A percentile compares a stretch with the other conserved stretches of the same genome.
These are phyloP conservation scores for Bruguiera gymnorhiza DNA, from an alignment of 345 rosid genomes.

Conservation along the genomic window DNA sequence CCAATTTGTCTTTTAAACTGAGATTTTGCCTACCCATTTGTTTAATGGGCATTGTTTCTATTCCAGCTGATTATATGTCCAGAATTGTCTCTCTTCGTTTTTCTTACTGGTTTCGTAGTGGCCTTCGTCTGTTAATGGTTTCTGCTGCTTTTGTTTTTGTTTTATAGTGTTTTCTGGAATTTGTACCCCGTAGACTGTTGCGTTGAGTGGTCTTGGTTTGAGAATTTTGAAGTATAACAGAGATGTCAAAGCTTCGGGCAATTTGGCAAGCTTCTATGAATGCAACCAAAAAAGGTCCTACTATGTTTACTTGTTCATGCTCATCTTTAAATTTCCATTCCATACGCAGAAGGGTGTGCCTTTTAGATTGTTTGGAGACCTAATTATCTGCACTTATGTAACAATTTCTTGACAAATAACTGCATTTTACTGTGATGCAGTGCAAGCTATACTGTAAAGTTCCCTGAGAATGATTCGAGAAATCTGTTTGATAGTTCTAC, in stretches of 20 bases:
- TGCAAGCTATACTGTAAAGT: not conserved
- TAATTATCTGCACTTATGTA: too few relatives aligned
- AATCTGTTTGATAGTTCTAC: not conserved
- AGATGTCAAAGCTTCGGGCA: conserved; percentile 73
- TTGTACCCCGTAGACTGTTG: too few relatives aligned
- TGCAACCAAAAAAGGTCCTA: conserved; percentile 80
- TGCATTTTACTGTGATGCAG: not conserved
- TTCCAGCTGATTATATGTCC: too few relatives aligned
- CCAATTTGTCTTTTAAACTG: not conserved
- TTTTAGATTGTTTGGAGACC: too few relatives aligned
- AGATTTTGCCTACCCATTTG: not conserved
- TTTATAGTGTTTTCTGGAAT: not conserved
- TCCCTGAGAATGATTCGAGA: not conserved
- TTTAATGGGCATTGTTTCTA: not conserved
- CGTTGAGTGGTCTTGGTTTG: not conserved
- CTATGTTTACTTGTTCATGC: not conserved
- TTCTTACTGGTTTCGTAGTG: too few relatives aligned
- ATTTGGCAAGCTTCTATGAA: conserved; percentile 71
- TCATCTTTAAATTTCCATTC: not conserved
- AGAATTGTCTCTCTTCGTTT: too few relatives aligned
- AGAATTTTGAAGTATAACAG: conserved; percentile 8
- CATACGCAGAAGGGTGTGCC: too few relatives aligned
- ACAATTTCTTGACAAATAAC: too few relatives aligned
- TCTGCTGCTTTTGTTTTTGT: too few relatives aligned
- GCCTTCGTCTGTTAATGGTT: too few relatives aligned